These are phyloP conservation scores for Aspergillus bombycis DNA, from an alignment of 2,329 filamentous ascomycete species.

Conservation along the genomic window DNA sequence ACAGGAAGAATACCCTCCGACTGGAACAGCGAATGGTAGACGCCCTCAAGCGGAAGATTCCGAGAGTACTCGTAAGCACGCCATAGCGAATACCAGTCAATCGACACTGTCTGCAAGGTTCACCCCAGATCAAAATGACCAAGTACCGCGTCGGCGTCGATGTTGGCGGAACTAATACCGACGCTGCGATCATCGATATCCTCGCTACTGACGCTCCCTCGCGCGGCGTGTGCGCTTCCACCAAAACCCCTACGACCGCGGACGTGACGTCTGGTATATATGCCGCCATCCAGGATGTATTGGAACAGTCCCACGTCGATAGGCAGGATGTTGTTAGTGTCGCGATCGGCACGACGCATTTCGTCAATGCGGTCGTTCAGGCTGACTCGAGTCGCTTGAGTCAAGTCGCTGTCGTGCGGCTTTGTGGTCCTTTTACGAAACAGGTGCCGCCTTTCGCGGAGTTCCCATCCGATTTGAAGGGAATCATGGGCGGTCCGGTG, in stretches of 20 bases:
- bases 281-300: constrained; percentile 39
- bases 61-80: neutral
- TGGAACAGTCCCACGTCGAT: constrained; percentile 37
- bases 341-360: constrained; percentile 58
- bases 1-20: neutral
- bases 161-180: constrained; percentile 46
- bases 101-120: neutral
- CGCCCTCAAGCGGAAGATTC: neutral
- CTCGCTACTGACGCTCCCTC: constrained; percentile 23
- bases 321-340: constrained; percentile 46
- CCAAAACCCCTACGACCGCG: constrained; percentile 44
- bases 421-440: constrained; percentile 52
- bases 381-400: constrained; percentile 54
- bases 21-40: neutral
- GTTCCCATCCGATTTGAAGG: constrained; percentile 50
- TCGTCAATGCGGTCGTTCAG: constrained; percentile 56
- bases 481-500: constrained; percentile 52
- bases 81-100: neutral
- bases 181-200: constrained; percentile 37
- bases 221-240: constrained; percentile 32
- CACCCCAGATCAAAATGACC: constrained; percentile 6
- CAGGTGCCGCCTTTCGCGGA: constrained; percentile 56
- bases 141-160: constrained; percentile 50
- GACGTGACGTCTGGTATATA: constrained; percentile 49
- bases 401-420: constrained; percentile 56